Percentiles rank a stretch among this genome's conserved stretches.
These are phyloP conservation scores for Lepidium sativum DNA, from an alignment of 345 rosid genomes.

Conservation along the genomic window DNA sequence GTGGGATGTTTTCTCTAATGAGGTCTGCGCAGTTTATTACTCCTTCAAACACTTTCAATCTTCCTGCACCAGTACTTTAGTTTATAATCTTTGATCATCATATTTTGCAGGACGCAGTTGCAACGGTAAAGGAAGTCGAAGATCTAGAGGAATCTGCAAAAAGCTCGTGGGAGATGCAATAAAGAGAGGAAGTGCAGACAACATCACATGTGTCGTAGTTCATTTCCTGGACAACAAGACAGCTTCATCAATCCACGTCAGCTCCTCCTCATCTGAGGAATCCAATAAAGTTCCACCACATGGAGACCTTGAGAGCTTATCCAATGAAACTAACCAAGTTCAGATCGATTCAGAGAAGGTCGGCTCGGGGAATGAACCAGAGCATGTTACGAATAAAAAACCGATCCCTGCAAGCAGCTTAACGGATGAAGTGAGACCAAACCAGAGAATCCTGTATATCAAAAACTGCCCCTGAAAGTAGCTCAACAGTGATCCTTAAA, in stretches of 20 bases:
- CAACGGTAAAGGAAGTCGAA: conserved; percentile 59
- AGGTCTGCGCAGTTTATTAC: conserved; percentile 35
- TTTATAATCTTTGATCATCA: background rate
- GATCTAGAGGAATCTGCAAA: conserved; percentile 87
- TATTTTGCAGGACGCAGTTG: conserved; percentile 67
- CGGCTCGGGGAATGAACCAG: conserved; percentile 1
- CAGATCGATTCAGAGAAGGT: background rate
- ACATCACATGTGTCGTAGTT: conserved; percentile 85
- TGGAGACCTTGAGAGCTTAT: conserved; percentile 13
- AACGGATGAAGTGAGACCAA: background rate
- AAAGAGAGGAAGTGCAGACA: conserved; percentile 94
- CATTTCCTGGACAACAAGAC: conserved; percentile 36
- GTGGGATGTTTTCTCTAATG: conserved; percentile 94
- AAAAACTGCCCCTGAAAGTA: background rate
- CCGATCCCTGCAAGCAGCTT: background rate
- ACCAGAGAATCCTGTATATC: background rate
- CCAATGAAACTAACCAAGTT: background rate
- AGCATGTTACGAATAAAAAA: background rate
- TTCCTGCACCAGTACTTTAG: background rate
- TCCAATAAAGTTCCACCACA: background rate
- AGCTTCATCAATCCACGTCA: conserved; percentile 11
- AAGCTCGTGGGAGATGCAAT: conserved; percentile 72
- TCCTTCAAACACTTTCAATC: background rate
- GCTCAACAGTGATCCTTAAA: background rate
- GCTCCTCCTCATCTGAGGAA: background rate